Percentiles rank a stretch among this genome's conserved stretches.
phyloP scores from a whole-genome alignment of 1,284 basidiomycete genomes.

The Termitomyces sp. region DNA sequence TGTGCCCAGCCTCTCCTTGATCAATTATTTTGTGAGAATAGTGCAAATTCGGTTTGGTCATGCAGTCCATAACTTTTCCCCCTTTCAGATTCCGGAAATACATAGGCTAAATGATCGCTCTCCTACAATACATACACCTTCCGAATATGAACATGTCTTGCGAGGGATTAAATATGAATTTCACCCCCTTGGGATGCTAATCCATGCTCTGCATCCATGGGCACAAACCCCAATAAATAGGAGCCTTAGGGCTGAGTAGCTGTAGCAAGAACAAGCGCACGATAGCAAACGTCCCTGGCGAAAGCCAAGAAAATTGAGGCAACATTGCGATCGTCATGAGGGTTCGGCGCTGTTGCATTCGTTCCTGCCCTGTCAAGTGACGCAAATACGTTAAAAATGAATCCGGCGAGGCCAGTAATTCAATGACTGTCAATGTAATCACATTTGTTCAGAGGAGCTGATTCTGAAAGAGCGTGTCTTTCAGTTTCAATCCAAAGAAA shows the following conservation, averaged over 20 bases:
- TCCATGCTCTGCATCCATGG: not conserved
- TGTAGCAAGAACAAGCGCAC: not conserved
- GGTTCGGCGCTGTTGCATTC: not conserved
- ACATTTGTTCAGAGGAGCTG: not conserved
- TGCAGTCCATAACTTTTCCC: not conserved
- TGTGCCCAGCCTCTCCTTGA: not conserved
- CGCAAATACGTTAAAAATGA: not conserved
- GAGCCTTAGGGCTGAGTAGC: not conserved
- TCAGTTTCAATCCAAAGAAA: not conserved
- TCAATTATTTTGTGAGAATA: not conserved
- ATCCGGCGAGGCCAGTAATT: not conserved
- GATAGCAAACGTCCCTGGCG: not conserved
- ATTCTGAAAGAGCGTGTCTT: not conserved
- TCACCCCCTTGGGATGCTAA: not conserved
- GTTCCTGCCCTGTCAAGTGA: not conserved
- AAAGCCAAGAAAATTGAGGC: not conserved
- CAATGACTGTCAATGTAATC: not conserved
- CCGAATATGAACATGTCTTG: not conserved
- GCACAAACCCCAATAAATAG: not conserved
- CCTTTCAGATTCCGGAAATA: not conserved
- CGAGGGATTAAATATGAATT: not conserved
- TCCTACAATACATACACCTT: not conserved
- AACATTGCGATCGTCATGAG: not conserved
- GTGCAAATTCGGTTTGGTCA: not conserved
- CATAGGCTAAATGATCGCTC: not conserved